Percentiles rank a stretch among this genome's conserved stretches.
phyloP scores from a whole-genome alignment of 2,329 filamentous ascomycete species.

The Cordyceps cateniannulata region DNA sequence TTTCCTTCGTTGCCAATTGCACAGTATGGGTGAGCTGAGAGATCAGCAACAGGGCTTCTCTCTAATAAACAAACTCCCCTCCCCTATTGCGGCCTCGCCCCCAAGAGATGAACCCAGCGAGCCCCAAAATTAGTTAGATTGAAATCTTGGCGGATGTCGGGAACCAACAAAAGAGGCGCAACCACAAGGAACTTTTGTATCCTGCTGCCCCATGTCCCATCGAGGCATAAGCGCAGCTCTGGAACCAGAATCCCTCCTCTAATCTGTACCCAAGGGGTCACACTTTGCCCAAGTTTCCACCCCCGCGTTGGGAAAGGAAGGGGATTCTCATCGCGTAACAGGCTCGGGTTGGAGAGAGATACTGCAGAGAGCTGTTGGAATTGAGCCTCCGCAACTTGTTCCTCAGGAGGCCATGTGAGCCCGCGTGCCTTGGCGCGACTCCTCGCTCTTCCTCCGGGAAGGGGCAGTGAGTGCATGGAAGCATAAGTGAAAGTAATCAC shows the following conservation, averaged over 20 bases:
- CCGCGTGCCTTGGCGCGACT: background rate
- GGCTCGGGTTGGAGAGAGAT: background rate
- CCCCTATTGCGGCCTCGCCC: background rate
- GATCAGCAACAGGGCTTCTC: no score
- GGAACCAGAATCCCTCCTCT: background rate
- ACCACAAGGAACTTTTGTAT: slow-evolving; percentile 8
- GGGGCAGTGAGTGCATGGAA: no score
- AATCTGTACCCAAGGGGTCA: no score
- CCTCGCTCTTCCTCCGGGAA: background rate
- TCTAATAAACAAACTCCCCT: background rate
- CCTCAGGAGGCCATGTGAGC: background rate
- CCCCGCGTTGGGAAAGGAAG: background rate
- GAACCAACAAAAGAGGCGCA: background rate
- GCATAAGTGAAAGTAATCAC: background rate
- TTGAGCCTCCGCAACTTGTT: no score
- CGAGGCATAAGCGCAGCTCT: background rate
- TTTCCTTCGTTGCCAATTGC: no score
- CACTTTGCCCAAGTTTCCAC: background rate
- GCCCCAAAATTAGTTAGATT: slow-evolving; percentile 3
- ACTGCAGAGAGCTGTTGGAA: no score
- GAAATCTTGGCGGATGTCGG: background rate
- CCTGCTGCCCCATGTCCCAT: background rate
- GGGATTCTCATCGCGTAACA: background rate
- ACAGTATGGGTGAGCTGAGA: no score
- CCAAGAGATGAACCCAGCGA: background rate